These are phyloP conservation scores for Erythrophleum ivorense DNA, from an alignment of 331 rosid species.

Conservation along the genomic window DNA sequence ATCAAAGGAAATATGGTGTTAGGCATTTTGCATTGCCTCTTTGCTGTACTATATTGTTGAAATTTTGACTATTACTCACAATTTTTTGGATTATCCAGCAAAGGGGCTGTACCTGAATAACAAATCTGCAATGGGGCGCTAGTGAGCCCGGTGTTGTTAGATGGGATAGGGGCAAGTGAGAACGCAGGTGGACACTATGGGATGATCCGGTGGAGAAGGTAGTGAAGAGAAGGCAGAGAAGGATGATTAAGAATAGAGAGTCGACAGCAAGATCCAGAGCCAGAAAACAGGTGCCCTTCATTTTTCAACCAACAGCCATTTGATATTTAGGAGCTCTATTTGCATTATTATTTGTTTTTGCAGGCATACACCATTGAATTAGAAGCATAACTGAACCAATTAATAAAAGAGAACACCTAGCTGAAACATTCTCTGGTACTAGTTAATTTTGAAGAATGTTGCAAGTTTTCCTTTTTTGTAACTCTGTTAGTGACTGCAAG, in stretches of 20 bases:
- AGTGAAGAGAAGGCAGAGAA: conserved; percentile 93
- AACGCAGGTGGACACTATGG: conserved; percentile 38
- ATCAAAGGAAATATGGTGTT: not conserved
- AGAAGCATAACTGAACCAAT: conserved; percentile 63
- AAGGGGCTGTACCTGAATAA: not conserved
- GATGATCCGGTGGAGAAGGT: conserved; percentile 63
- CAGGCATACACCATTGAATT: conserved; percentile 92
- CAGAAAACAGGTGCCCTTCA: conserved; percentile 71
- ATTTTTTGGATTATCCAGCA: not conserved
- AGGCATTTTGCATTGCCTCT: not conserved
- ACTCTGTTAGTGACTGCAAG: too few relatives aligned
- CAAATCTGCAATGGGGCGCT: conserved; percentile 16
- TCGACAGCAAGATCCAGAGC: conserved; percentile 97
- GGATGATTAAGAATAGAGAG: conserved; percentile 95
- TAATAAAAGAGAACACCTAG: too few relatives aligned
- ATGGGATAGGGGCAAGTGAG: conserved; percentile 60
- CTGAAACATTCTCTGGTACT: too few relatives aligned
- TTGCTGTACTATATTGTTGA: not conserved
- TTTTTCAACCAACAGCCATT: too few relatives aligned
- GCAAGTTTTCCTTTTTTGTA: too few relatives aligned
- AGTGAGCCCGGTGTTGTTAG: conserved; percentile 52
- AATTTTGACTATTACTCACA: too few relatives aligned
- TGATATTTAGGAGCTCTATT: too few relatives aligned
- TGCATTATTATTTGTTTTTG: not conserved
- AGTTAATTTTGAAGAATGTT: too few relatives aligned